Base-by-base conservation (phyloP, 2,329 filamentous ascomycete genomes). In the Ophioceras dolichostomum region DNA sequence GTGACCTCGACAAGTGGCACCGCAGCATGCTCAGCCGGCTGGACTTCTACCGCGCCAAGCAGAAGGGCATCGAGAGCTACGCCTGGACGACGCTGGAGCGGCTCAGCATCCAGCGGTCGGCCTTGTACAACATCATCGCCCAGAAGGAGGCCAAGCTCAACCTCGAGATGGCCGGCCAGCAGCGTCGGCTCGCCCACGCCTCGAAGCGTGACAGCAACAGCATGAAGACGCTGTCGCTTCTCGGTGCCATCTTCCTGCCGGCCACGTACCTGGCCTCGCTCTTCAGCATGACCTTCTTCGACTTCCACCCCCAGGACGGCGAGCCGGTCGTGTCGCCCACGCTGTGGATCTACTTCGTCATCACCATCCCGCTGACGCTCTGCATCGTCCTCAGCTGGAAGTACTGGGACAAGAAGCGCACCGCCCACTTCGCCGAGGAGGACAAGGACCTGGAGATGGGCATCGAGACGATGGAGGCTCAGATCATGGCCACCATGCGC, bases 261-360 rank as follows among this genome's bases (percentile, higher is more conserved):
- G 74, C 73, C 2, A 77, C 73, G 1, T 76, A 70, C 44, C 62
- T 79, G 14, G 67, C 75, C 8, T 79, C 75, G 1, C 60, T 79
- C 18, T 79, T 79, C 46, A 70, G 67, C 59, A 79, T 78, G 73
- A 73, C 72, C 0, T 79, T 79, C 51, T 79, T 79, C 58, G 67
- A 79, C 54, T 79, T 77, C 45, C 66, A 67, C 44, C 55, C 60
- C 28, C 56, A 64, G 64, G 50, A 43, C 54, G 50, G 30, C 16
- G 51, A 56, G 14, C 57, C 62, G 4, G 52, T 60, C 34, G 67
- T 77, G 13, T 70, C 68, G 10, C 51, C 59, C 14, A 55, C 64
- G 35, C 59, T 79, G 19, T 79, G 75, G 74, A 65, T 79, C 37
- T 79, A 78, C 57, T 79, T 78, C 45, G 71, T 59, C 42, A 64